Base-by-base conservation (phyloP, 2,329 filamentous ascomycete species). In the Pseudogymnoascus sp. region DNA sequence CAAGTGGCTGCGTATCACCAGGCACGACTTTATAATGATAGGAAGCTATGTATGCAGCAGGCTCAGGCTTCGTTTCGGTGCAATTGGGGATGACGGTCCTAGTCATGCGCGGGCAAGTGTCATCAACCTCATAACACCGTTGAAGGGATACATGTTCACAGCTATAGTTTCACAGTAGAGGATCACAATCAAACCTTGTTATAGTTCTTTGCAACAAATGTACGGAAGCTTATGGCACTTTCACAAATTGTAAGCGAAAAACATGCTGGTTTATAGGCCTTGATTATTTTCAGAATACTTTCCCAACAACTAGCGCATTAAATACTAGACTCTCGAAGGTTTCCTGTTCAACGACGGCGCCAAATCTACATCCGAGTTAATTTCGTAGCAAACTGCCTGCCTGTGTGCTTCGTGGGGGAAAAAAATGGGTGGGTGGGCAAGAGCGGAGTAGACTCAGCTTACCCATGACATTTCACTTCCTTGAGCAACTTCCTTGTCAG, bases 381-480 rank as follows among this genome's bases (percentile, higher is more conserved):
- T 12, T 35, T 35, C 33, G 33, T 35, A n/a, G 33, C 33, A 35
- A 35, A 35, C 13, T 35, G 33, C 33, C 13, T 35, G 33, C 33
- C 13, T 35, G 33, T 35, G 13, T 35, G 33, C 15, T 35, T 35
- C 13, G 33, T 15, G 33, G 28, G 28, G 33, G 9, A n/a, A n/a
- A n/a, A n/a, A n/a, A n/a, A 6, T 34, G 33, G 4, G 33, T 34
- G 13, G 33, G 33, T 6, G 33, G 33, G 33, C 33, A 37, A 37
- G 33, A 34, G 33, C 33, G 33, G 10, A 12, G 33, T 34, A 34
- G 12, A n/a, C 2, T 34, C 33, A 52, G 67, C 70, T 58, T 64
- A 73, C 73, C 73, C 73, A 59, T 74, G 71, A 45, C 74, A 75
- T 45, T 70, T 68, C 3, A 74, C 70, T 5, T 69, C 65, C 2